Base-by-base conservation (phyloP, 2,329 filamentous ascomycete genomes). In the Colletotrichum liaoningense region DNA sequence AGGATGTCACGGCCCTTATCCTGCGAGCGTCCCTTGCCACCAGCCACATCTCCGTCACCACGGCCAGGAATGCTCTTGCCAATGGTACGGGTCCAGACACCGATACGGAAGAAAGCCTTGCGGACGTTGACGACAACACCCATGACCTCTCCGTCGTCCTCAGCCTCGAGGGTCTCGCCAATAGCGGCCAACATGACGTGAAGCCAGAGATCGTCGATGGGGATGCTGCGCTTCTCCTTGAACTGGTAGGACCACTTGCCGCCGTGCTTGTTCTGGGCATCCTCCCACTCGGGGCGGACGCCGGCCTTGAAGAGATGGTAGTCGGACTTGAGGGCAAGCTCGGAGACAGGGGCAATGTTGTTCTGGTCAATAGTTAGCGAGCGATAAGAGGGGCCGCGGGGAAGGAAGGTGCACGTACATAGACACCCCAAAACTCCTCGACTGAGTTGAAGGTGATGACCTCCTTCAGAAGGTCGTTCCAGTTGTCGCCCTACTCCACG, bases 281-380 rank as follows among this genome's bases (percentile, higher is more conserved):
- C 97, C 85, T 99, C 97, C 97, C 97, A 99, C 86, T 99, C 97
- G 46, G 97, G 97, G 76, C 97, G 94, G 75, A 99, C 94, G 77
- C 95, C 95, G 79, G 93, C 93, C 89, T 99, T 99, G 93, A 99
- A 99, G 57, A 99, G 93, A 82, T 99, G 97, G 87, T 99, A 99
- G 84, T 99, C 97, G 81, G 97, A 98, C 88, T 99, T 99, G 81
- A 97, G 92, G 57, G 95, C 94, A 56, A 99, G 93, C 80, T 98
- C 95, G 78, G 96, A 98, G 79, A 97, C 96, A 56, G 95, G 93
- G 63, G 96, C 95, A 83, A 99, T 98, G 85, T 99, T 99, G 90
- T 99, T 99, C 97, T 99, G 72, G n/a, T 33, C 35, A 22, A 63
- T 52, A 26, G 42, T 74, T 49, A 77, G 74, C 78, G 49, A 67